A percentile compares a stretch with the other conserved stretches of the same genome.
These are phyloP conservation scores for Ormosia semicastrata DNA, from an alignment of 306 rosid genomes.

Conservation along the genomic window DNA sequence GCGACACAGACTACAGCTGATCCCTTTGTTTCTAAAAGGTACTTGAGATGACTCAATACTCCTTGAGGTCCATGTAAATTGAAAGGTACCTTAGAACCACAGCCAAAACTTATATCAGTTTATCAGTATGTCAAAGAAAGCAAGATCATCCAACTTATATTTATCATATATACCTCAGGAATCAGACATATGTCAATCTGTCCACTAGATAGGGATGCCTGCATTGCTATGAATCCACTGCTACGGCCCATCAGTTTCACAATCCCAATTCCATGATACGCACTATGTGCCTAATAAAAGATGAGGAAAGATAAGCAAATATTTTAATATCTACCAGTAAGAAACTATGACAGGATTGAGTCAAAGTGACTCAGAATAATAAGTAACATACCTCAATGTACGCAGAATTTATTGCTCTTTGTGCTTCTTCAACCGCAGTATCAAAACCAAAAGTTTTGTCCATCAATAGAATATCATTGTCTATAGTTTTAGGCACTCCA, in stretches of 20 bases:
- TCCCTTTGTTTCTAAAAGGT: slow-evolving; percentile 86
- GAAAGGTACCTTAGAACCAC: slow-evolving; percentile 66
- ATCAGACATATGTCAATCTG: slow-evolving; percentile 92
- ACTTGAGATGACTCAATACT: slow-evolving; percentile 78
- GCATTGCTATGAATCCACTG: slow-evolving; percentile 99
- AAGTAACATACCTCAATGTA: slow-evolving; percentile 74
- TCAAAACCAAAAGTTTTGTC: slow-evolving; percentile 98
- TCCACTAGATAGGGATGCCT: slow-evolving; percentile 92
- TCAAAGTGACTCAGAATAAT: slow-evolving; percentile 2
- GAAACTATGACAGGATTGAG: background rate
- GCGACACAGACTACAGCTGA: slow-evolving; percentile 93
- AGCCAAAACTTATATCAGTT: slow-evolving; percentile 23
- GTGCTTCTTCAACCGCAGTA: slow-evolving; percentile 99
- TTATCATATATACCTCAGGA: slow-evolving; percentile 74
- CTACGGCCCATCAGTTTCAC: slow-evolving; percentile 99
- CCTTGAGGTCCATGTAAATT: slow-evolving; percentile 87
- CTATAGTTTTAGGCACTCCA: slow-evolving; percentile 97
- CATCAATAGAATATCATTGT: slow-evolving; percentile 95
- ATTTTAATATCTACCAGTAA: slow-evolving; percentile 16
- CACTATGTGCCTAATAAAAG: slow-evolving; percentile 88
- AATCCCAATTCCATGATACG: slow-evolving; percentile 92
- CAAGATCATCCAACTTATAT: background rate
- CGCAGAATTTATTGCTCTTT: slow-evolving; percentile 95
- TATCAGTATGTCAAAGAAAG: slow-evolving; percentile 16
- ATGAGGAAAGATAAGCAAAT: slow-evolving; percentile 23